phyloP scores from a whole-genome alignment of 345 rosid species.

The Citrus glauca region DNA sequence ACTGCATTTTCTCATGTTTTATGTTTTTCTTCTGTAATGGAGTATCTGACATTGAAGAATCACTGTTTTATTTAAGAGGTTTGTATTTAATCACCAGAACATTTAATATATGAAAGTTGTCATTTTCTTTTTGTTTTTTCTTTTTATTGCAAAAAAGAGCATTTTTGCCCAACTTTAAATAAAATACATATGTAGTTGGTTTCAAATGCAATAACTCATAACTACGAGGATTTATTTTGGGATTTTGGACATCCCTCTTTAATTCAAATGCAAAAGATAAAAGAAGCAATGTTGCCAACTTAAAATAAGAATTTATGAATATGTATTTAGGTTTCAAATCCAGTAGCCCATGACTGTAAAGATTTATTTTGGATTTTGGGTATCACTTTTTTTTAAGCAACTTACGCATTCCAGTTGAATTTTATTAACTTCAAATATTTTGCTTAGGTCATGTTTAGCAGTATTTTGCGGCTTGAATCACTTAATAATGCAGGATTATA shows the following conservation, averaged over 20 bases:
- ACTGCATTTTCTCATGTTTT: too few relatives aligned
- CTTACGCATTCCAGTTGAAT: background rate
- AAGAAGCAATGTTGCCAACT: background rate
- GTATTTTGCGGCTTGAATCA: background rate
- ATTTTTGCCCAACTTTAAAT: too few relatives aligned
- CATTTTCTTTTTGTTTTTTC: too few relatives aligned
- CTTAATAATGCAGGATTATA: slow-evolving; percentile 50
- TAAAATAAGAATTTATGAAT: too few relatives aligned
- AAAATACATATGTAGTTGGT: too few relatives aligned
- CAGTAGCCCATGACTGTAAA: background rate
- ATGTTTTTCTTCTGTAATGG: background rate
- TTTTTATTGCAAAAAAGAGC: too few relatives aligned
- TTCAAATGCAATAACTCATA: background rate
- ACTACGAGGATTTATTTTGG: background rate
- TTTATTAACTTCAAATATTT: background rate
- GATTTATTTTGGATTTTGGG: background rate
- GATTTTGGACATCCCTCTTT: background rate
- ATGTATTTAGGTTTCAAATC: background rate
- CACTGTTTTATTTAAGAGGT: too few relatives aligned
- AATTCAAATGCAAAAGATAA: too few relatives aligned
- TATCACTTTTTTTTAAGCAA: background rate
- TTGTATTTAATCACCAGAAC: too few relatives aligned
- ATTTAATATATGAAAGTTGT: too few relatives aligned
- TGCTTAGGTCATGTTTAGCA: background rate
- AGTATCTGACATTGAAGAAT: background rate